Percentiles rank a stretch among this genome's conserved stretches.
Evolutionary conservation across 805 yeast genomes (phyloP).

Genomic region (Yarrowia bubula): DNA sequence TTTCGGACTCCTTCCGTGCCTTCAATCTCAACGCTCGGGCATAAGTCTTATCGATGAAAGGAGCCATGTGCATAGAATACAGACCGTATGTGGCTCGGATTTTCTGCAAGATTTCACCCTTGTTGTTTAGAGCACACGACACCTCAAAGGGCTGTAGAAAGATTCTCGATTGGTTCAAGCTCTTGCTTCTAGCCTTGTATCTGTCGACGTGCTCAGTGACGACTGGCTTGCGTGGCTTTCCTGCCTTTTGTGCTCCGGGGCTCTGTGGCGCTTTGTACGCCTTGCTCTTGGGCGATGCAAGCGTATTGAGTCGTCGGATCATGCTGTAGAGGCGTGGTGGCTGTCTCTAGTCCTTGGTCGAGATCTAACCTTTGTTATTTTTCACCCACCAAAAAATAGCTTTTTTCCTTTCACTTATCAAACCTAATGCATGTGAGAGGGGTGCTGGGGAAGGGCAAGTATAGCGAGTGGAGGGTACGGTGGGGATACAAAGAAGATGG

Average conservation of each 20-base stretch:
- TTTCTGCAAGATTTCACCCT: neutral
- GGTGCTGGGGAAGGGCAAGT: too few relatives aligned
- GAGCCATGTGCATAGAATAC: neutral
- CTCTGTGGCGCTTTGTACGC: too few relatives aligned
- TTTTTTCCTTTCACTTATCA: too few relatives aligned
- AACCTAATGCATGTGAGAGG: too few relatives aligned
- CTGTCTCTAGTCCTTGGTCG: neutral
- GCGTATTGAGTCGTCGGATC: slow-evolving; percentile 5
- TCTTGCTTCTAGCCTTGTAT: too few relatives aligned
- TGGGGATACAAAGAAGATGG: too few relatives aligned
- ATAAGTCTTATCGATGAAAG: neutral
- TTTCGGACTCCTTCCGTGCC: neutral
- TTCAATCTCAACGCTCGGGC: neutral
- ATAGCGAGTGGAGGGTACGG: too few relatives aligned
- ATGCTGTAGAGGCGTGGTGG: neutral
- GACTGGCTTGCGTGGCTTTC: too few relatives aligned
- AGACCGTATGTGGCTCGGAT: neutral
- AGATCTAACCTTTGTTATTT: neutral
- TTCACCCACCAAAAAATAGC: neutral
- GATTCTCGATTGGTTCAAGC: neutral
- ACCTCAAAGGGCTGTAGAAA: slow-evolving; percentile 5
- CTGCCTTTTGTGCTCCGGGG: neutral
- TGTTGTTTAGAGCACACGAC: neutral
- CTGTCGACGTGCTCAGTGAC: too few relatives aligned
- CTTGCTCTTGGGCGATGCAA: neutral